Conservation (phyloP, 768 basidiomycete genomes). For the Leucocoprinus sp. region DNA sequence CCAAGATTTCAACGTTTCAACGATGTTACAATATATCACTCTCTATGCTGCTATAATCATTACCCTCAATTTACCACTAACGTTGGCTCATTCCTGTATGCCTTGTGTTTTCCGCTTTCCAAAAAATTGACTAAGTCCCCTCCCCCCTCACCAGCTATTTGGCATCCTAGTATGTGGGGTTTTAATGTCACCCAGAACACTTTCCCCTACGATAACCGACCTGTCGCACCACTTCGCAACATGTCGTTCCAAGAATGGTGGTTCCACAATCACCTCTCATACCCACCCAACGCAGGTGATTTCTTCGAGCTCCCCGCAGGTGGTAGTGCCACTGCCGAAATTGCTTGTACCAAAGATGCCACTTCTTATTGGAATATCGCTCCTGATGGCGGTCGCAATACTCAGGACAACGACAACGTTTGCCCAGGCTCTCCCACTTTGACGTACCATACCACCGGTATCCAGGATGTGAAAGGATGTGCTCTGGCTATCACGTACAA, state of each 20-base stretch:
- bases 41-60: background rate
- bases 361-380: constrained; percentile 43
- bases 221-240: constrained; percentile 36
- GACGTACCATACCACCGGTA: constrained; percentile 48
- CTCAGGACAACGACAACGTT: constrained; percentile 37
- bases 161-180: constrained; percentile 54
- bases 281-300: constrained; percentile 49
- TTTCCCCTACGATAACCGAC: constrained; percentile 57
- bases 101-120: no score
- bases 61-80: background rate
- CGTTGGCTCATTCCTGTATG: constrained; percentile 8
- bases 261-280: constrained; percentile 55
- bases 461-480: constrained; percentile 52
- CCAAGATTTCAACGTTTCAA: background rate
- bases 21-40: constrained; percentile 4
- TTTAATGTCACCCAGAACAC: constrained; percentile 56
- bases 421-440: constrained; percentile 39
- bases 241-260: constrained; percentile 51
- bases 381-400: constrained; percentile 44
- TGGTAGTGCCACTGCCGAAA: constrained; percentile 40
- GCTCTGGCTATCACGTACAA: constrained; percentile 75
- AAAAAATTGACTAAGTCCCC: background rate
- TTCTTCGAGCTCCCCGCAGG: constrained; percentile 57
- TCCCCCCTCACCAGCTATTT: no score
- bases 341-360: constrained; percentile 52